Conservation (phyloP, 2,329 filamentous ascomycete species). For the Colletotrichum spinosum region DNA sequence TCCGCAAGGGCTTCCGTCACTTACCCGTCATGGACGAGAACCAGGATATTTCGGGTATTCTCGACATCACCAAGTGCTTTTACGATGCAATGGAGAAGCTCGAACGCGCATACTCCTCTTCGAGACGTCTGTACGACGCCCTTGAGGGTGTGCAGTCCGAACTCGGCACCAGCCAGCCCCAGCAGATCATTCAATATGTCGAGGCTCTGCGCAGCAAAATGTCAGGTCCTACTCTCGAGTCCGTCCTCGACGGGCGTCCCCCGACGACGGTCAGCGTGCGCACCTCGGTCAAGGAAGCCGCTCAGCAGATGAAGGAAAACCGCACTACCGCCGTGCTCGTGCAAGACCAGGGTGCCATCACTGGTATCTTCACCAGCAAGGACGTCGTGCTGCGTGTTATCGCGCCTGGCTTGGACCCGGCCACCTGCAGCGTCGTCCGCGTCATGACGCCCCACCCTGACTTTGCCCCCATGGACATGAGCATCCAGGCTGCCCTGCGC, state of each 20-base stretch:
- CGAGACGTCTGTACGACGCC: conserved; percentile 97
- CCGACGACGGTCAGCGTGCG: conserved; percentile 95
- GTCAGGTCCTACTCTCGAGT: conserved; percentile 96
- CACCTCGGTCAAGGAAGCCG: conserved; percentile 96
- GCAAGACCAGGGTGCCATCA: conserved; percentile 96
- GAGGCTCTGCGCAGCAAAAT: conserved; percentile 95
- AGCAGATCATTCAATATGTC: conserved; percentile 99
- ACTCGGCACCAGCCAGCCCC: conserved; percentile 92
- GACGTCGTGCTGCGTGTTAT: conserved; percentile 98
- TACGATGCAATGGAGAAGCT: conserved; percentile 99
- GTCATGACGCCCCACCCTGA: conserved; percentile 99
- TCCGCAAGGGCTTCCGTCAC: conserved; percentile 97
- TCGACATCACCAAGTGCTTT: conserved; percentile 99
- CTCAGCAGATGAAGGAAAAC: conserved; percentile 97
- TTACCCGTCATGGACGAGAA: conserved; percentile 99
- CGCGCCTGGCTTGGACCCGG: conserved; percentile 92
- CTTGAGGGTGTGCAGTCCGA: conserved; percentile 98
- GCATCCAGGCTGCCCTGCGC: conserved; percentile 94
- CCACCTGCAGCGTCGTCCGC: conserved; percentile 95
- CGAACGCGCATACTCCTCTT: conserved; percentile 96
- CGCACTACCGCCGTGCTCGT: conserved; percentile 97
- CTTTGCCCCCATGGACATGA: conserved; percentile 99
- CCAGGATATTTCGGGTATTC: conserved; percentile 96
- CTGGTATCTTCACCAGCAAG: conserved; percentile 99
- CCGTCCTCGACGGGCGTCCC: conserved; percentile 90